phyloP scores from a whole-genome alignment of 805 yeast species.

The Spathaspora sp. region DNA sequence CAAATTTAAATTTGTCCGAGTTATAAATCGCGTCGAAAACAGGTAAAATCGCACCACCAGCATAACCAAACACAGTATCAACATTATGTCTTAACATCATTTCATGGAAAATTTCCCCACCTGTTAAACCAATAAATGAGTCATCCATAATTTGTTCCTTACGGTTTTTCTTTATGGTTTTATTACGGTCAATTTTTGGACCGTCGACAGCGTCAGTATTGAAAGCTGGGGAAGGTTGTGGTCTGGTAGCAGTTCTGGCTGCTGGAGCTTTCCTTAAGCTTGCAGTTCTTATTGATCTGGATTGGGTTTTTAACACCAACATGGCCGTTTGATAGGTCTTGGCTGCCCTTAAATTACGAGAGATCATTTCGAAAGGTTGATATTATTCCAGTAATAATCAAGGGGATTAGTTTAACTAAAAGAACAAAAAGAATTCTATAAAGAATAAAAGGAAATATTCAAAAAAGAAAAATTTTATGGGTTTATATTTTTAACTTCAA shows the following conservation, averaged over 20 bases:
- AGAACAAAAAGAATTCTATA: not conserved
- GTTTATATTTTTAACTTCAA: not conserved
- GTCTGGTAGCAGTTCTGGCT: conserved; percentile 23
- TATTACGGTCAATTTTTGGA: conserved; percentile 8
- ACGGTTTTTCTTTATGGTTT: conserved; percentile 4
- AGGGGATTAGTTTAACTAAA: not conserved
- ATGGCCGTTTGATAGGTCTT: conserved; percentile 1
- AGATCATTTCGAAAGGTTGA: conserved; percentile 13
- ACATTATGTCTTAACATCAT: conserved; percentile 97
- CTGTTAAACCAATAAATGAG: conserved; percentile 92
- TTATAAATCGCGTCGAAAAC: conserved; percentile 96
- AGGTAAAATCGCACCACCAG: conserved; percentile 98
- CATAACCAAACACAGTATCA: conserved; percentile 94
- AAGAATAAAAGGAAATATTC: not conserved
- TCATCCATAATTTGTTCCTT: conserved; percentile 54
- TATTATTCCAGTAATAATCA: conserved; percentile 1
- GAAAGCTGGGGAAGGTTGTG: conserved; percentile 52
- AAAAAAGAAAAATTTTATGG: not conserved
- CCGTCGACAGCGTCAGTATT: conserved; percentile 24
- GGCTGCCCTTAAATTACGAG: conserved; percentile 16
- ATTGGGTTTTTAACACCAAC: conserved; percentile 2
- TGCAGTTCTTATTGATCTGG: conserved; percentile 29
- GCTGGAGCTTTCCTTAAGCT: conserved; percentile 27
- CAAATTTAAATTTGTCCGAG: conserved; percentile 83
- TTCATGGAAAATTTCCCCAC: conserved; percentile 97